phyloP scores from a whole-genome alignment of 2,329 filamentous ascomycete species.

The Aspergillus amoenus region DNA sequence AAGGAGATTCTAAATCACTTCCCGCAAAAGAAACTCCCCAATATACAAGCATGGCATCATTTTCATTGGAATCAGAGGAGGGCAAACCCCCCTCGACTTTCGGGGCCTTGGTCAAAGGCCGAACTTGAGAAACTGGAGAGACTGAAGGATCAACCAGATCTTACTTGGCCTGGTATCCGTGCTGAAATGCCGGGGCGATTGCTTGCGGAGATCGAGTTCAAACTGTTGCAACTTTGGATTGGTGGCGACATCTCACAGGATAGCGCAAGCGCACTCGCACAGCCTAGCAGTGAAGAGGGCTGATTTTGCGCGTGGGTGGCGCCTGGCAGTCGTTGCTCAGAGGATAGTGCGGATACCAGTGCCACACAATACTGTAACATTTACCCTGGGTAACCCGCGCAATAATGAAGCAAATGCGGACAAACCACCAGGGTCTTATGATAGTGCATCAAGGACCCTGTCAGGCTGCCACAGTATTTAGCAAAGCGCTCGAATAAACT shows the following conservation, averaged over 20 bases:
- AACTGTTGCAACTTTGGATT: slow-evolving; percentile 34
- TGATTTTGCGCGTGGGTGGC: neutral
- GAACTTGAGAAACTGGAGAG: slow-evolving; percentile 27
- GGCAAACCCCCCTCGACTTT: slow-evolving; percentile 25
- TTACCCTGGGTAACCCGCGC: neutral
- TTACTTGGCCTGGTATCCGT: slow-evolving; percentile 33
- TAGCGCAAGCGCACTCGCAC: slow-evolving; percentile 2
- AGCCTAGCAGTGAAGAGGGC: neutral
- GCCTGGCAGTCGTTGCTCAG: neutral
- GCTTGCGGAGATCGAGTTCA: slow-evolving; percentile 33
- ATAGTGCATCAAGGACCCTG: neutral
- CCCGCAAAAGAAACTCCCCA: slow-evolving; percentile 23
- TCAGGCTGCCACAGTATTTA: neutral
- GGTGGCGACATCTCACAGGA: slow-evolving; percentile 19
- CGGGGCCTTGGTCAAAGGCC: slow-evolving; percentile 28
- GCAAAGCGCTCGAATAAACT: neutral
- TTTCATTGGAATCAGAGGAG: slow-evolving; percentile 31
- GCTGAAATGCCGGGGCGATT: slow-evolving; percentile 29
- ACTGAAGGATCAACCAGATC: slow-evolving; percentile 26
- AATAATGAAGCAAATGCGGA: neutral
- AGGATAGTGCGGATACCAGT: neutral
- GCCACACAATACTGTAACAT: neutral
- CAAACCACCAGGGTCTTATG: neutral
- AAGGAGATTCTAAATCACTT: slow-evolving; percentile 30
- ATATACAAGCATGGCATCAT: slow-evolving; percentile 27